A percentile compares a stretch with the other conserved stretches of the same genome.
Conservation (phyloP, 2,329 filamentous ascomycete species). For the Claviceps maximensis region DNA sequence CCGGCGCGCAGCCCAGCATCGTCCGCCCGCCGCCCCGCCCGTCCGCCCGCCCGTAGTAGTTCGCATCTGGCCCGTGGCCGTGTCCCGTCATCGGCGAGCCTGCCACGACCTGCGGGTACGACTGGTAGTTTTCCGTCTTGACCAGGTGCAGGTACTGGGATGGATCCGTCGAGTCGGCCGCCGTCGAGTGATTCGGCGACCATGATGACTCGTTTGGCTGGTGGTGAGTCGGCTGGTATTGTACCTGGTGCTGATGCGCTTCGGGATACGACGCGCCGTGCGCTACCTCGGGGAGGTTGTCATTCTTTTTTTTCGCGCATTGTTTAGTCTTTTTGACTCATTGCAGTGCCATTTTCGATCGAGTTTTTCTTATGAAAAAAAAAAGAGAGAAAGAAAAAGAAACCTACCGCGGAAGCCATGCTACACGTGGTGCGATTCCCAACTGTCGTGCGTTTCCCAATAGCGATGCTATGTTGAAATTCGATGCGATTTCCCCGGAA, state of each 20-base stretch:
- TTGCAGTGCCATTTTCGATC: too few relatives aligned
- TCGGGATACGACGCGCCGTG: background rate
- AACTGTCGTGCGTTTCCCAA: too few relatives aligned
- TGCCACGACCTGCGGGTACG: background rate
- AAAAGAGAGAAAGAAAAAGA: too few relatives aligned
- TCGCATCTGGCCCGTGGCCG: too few relatives aligned
- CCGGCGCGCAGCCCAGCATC: conserved; percentile 15
- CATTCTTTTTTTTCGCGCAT: background rate
- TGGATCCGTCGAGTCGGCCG: background rate
- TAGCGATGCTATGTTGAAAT: too few relatives aligned
- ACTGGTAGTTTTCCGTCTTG: background rate
- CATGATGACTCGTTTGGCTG: background rate
- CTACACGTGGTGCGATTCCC: background rate
- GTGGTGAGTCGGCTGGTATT: background rate
- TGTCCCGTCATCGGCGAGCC: background rate
- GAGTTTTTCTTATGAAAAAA: too few relatives aligned
- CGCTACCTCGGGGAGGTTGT: conserved; percentile 1
- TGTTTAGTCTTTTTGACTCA: too few relatives aligned
- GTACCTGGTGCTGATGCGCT: background rate
- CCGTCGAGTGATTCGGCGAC: background rate
- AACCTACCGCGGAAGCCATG: background rate
- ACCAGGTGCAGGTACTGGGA: background rate
- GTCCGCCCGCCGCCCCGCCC: background rate
- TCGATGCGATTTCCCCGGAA: too few relatives aligned
- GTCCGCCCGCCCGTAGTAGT: too few relatives aligned